Percentiles rank a stretch among this genome's conserved stretches.
phyloP scores from a whole-genome alignment of 2,329 filamentous ascomycete species.

The Paecilomyces variotii region DNA sequence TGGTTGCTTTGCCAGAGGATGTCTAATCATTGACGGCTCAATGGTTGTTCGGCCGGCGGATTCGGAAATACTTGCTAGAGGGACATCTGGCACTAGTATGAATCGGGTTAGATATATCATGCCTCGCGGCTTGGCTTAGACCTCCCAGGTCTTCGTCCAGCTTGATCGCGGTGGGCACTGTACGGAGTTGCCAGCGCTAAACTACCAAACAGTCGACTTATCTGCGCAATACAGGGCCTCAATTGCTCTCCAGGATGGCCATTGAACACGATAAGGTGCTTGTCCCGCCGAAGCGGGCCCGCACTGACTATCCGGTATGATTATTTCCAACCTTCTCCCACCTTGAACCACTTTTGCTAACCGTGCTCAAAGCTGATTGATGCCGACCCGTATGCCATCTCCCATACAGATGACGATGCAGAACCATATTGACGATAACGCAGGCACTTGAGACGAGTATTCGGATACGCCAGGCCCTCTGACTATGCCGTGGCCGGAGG shows the following conservation, averaged over 20 bases:
- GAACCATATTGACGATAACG: conserved; percentile 21
- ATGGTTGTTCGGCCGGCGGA: neutral
- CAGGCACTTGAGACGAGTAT: conserved; percentile 84
- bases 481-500: conserved; percentile 69
- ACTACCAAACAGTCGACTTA: neutral
- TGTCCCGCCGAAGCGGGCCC: conserved; percentile 68
- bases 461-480: conserved; percentile 74
- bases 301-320: conserved; percentile 81
- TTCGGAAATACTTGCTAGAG: neutral
- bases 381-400: conserved; percentile 78
- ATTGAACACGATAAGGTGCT: conserved; percentile 36
- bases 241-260: conserved; percentile 23
- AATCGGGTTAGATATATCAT: neutral
- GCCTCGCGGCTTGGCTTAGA: neutral
- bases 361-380: conserved; percentile 73
- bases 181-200: neutral
- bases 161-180: neutral
- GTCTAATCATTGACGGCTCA: neutral
- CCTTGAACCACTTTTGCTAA: conserved; percentile 11
- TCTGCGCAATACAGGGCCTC: neutral
- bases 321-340: conserved; percentile 5
- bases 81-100: neutral
- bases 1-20: neutral
- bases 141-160: neutral
- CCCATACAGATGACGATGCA: conserved; percentile 5